Conservation (phyloP, 2,329 filamentous ascomycete genomes). For the Zasmidium citrigriseum region DNA sequence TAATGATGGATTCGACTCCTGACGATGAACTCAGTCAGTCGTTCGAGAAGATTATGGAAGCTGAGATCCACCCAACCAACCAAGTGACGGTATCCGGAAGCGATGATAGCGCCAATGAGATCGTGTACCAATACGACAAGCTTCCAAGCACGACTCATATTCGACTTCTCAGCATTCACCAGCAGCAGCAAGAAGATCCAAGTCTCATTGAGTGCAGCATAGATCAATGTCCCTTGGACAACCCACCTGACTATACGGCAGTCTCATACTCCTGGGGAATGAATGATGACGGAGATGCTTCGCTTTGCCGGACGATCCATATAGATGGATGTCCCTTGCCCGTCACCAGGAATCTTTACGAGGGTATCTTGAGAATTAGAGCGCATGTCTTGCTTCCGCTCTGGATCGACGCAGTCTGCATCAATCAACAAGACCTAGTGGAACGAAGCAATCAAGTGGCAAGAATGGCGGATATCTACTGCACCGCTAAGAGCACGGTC, state of each 20-base stretch:
- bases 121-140: too few species aligned
- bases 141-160: too few species aligned
- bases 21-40: too few species aligned
- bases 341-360: conserved; percentile 5
- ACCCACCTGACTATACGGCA: conserved; percentile 1
- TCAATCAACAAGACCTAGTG: conserved; percentile 24
- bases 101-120: too few species aligned
- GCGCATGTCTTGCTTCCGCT: not conserved
- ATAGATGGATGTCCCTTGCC: not conserved
- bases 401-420: conserved; percentile 8
- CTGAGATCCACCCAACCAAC: too few species aligned
- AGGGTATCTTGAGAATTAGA: not conserved
- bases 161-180: too few species aligned
- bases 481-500: conserved; percentile 24
- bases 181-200: too few species aligned
- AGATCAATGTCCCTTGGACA: not conserved
- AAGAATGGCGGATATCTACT: conserved; percentile 30
- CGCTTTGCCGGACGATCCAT: not conserved
- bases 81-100: too few species aligned
- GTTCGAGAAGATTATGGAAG: too few species aligned
- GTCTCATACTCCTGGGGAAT: conserved; percentile 10
- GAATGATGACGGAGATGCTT: conserved; percentile 2
- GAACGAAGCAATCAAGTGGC: conserved; percentile 28
- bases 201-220: not conserved
- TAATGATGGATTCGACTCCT: too few species aligned